Evolutionary conservation across 2,329 filamentous ascomycete species (phyloP), one percentile per base, ranked within the genome.

Genomic region (Mycosphaerella sp.): DNA sequence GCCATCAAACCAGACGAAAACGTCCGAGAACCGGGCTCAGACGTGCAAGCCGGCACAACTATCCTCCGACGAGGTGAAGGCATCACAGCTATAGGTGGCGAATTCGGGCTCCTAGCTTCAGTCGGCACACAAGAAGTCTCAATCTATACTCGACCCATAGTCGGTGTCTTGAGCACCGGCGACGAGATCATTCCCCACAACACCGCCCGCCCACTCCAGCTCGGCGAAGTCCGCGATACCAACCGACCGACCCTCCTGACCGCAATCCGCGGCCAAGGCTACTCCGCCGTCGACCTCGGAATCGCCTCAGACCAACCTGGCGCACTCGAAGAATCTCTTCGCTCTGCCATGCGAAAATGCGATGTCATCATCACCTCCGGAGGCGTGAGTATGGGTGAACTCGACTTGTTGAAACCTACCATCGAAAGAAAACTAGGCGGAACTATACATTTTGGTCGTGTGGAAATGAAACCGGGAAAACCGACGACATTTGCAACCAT

Each of bases 401-500:
- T 96, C 2, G 93, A 98, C 70, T 84, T 98, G 6, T 81, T 98
- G 17, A 98, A 98, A 70, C 92, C 93, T 0, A 97, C 92, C 0
- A 88, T 98, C 64, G 93, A 97, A 74, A 85, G 92, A 41, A 79
- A 84, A 1, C 80, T 98, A 1, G 89, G 90, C 53, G 93, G 93
- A 6, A 93, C 85, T 0, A 95, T 98, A 61, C 93, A 96, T 71
- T 98, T 98, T 64, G 93, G 93, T 23, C 86, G 93, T 2, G 93
- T 98, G 2, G 82, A 86, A 51, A 97, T 98, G 93, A 98, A 98
- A 75, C 93, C 93, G 0, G 93, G 93, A 4, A 98, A 97, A 72
- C 93, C 93, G 2, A 96, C 91, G 0, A 98, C 93, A 0, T 98
- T 98, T 70, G 93, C 93, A 2, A 96, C 89, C 0, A 80, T 97